A percentile compares a stretch with the other conserved stretches of the same genome.
Conservation (phyloP, 345 rosid genomes). For the Cardamine resedifolia region DNA sequence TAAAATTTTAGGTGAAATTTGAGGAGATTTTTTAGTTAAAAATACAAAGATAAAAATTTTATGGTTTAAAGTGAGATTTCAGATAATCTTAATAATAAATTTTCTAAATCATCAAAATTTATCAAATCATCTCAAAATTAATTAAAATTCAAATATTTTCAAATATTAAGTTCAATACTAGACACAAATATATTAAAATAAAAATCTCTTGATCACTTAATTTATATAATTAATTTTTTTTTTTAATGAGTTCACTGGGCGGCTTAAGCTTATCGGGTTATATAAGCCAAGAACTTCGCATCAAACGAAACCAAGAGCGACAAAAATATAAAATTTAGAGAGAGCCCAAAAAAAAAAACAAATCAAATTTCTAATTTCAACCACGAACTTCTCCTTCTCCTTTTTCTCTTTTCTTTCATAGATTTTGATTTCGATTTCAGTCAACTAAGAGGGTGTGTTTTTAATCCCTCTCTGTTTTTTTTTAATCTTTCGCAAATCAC, state of each 20-base stretch:
- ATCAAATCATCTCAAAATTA: too few species aligned
- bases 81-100: too few species aligned
- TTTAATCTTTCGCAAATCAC: slow-evolving; percentile 17
- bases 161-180: too few species aligned
- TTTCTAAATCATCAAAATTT: too few species aligned
- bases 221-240: background rate
- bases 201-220: background rate
- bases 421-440: slow-evolving; percentile 20
- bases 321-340: slow-evolving; percentile 22
- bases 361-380: background rate
- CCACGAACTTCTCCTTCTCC: slow-evolving; percentile 28
- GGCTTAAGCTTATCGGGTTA: slow-evolving; percentile 32
- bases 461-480: slow-evolving; percentile 42
- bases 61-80: too few species aligned
- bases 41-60: too few species aligned
- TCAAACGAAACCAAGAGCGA: slow-evolving; percentile 40
- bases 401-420: slow-evolving; percentile 13
- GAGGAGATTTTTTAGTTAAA: too few species aligned
- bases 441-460: slow-evolving; percentile 51
- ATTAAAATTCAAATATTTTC: too few species aligned
- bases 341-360: background rate
- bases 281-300: slow-evolving; percentile 44
- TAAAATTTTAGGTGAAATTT: too few species aligned
- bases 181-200: background rate
- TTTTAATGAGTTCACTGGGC: slow-evolving; percentile 2